These are phyloP conservation scores for Acanthamoeba divionensis DNA, from an alignment of 208 protist species.

Conservation along the genomic window DNA sequence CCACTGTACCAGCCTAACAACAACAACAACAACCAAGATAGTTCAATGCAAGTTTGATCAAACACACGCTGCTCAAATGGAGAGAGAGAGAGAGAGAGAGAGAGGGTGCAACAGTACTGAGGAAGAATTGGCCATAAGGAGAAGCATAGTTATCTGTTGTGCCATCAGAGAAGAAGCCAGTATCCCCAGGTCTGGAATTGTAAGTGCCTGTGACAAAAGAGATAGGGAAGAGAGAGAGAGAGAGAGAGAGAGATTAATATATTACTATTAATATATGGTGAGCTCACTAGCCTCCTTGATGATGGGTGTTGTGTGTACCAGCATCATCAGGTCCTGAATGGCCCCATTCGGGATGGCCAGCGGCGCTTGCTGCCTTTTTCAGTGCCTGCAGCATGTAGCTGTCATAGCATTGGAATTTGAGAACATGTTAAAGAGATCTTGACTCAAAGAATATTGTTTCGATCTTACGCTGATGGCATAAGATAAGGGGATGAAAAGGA, in stretches of 20 bases:
- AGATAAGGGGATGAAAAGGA: background rate
- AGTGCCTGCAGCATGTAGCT: constrained; percentile 68
- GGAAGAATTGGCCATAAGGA: constrained; percentile 77
- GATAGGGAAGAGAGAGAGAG: background rate
- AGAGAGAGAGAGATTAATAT: background rate
- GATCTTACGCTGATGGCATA: background rate
- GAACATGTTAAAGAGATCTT: background rate
- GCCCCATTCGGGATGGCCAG: constrained; percentile 71
- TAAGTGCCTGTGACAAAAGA: constrained; percentile 10
- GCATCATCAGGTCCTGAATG: constrained; percentile 48
- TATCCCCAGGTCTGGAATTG: constrained; percentile 57
- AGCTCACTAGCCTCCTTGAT: background rate
- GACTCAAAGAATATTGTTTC: background rate
- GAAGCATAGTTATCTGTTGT: constrained; percentile 58
- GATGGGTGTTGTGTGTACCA: constrained; percentile 25
- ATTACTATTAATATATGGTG: too few relatives aligned
- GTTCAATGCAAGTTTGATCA: too few relatives aligned
- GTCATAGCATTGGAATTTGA: constrained; percentile 79
- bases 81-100: background rate
- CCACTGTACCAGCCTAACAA: too few relatives aligned
- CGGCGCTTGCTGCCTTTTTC: constrained; percentile 12
- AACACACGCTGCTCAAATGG: too few relatives aligned
- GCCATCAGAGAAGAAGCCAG: constrained; percentile 66
- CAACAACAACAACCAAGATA: too few relatives aligned
- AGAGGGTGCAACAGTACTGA: constrained; percentile 56